phyloP scores from a whole-genome alignment of 495 filamentous ascomycete genomes.

The Xylaria acuta region DNA sequence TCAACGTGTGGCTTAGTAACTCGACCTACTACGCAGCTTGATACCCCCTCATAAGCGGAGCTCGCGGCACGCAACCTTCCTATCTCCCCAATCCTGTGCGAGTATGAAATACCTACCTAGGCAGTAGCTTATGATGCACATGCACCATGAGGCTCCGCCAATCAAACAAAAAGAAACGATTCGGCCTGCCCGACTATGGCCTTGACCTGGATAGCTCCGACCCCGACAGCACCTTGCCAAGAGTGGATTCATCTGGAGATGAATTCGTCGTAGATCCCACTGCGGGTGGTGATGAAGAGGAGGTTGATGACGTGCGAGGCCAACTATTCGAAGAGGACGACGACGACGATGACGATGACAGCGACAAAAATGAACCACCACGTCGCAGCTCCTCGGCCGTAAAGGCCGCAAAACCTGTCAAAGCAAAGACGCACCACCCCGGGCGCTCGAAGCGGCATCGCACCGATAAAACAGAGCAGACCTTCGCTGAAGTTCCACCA shows the following conservation, averaged over 20 bases:
- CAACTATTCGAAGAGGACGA: constrained; percentile 15
- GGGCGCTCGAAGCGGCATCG: constrained; percentile 32
- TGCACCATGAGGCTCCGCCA: constrained; percentile 37
- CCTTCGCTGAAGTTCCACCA: constrained; percentile 46
- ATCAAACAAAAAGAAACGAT: constrained; percentile 34
- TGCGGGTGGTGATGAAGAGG: constrained; percentile 22
- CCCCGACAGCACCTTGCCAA: constrained; percentile 22
- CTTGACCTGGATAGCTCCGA: constrained; percentile 27
- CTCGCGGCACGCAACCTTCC: constrained; percentile 1
- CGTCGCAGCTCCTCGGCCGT: constrained; percentile 1
- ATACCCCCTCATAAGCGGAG: constrained; percentile 21
- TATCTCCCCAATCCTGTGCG: constrained; percentile 6
- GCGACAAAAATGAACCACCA: constrained; percentile 20
- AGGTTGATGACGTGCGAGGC: constrained; percentile 17
- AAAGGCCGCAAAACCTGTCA: constrained; percentile 9
- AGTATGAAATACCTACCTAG: constrained; percentile 11
- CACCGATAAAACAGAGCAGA: constrained; percentile 33
- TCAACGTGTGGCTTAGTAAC: neutral
- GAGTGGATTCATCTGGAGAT: constrained; percentile 32
- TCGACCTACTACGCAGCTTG: neutral
- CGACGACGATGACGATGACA: constrained; percentile 27
- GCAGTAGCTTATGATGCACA: constrained; percentile 1
- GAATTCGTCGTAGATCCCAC: constrained; percentile 33
- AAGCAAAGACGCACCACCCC: constrained; percentile 20
- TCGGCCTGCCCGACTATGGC: constrained; percentile 15